A percentile compares a stretch with the other conserved stretches of the same genome.
Evolutionary conservation across 2,329 filamentous ascomycete genomes (phyloP).

Genomic region (Fusarium neocosmosporiellum): DNA sequence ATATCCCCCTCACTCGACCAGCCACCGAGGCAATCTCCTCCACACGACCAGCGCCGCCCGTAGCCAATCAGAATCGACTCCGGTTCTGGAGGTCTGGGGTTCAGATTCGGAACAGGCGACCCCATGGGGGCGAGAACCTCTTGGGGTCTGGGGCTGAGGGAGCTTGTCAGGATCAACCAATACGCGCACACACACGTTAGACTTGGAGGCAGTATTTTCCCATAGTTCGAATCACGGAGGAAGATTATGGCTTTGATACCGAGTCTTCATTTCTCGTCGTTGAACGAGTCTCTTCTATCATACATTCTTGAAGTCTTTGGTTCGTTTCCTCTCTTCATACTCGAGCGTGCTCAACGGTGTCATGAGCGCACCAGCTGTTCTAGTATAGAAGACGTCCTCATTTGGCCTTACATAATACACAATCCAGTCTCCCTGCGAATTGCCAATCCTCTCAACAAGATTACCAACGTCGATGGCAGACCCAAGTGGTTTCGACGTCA

Average conservation of each 20-base stretch:
- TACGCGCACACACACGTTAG: background rate
- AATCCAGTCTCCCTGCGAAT: background rate
- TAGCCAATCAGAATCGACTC: background rate
- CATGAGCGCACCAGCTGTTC: background rate
- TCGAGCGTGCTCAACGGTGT: background rate
- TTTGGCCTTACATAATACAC: background rate
- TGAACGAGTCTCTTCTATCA: background rate
- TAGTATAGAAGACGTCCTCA: background rate
- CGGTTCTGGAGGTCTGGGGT: background rate
- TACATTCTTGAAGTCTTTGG: background rate
- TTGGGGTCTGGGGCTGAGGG: background rate
- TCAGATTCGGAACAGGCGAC: background rate
- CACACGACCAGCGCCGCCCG: background rate
- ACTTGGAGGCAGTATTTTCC: background rate
- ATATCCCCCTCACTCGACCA: background rate
- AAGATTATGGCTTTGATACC: background rate
- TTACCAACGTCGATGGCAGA: background rate
- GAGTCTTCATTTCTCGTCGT: background rate
- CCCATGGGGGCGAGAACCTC: background rate
- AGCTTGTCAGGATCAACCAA: background rate
- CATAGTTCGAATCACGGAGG: background rate
- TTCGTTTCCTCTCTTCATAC: background rate
- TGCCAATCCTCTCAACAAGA: background rate
- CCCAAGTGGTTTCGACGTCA: background rate
- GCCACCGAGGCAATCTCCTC: background rate